Evolutionary conservation across 495 filamentous ascomycete species (phyloP).

Genomic region (Penicillium malachiteum): DNA sequence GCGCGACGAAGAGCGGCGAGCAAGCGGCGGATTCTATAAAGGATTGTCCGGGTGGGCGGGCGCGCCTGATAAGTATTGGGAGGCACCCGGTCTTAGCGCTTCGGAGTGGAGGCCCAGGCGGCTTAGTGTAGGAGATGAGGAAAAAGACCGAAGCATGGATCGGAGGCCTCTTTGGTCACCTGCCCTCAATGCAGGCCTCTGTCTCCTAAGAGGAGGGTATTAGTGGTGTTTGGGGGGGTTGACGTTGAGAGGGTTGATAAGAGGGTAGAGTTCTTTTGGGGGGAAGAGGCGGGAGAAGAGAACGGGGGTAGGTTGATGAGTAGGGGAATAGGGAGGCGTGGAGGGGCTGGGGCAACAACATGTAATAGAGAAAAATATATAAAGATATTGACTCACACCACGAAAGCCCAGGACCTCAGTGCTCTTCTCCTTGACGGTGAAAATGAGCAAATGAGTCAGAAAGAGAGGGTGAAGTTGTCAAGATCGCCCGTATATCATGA

Average conservation of each 20-base stretch:
- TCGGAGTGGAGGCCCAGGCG: conserved; percentile 40
- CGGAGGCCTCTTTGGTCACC: conserved; percentile 22
- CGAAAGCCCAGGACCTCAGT: conserved; percentile 8
- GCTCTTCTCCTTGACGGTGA: conserved; percentile 1
- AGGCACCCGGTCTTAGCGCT: conserved; percentile 44
- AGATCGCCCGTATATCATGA: conserved; percentile 33
- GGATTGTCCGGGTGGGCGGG: conserved; percentile 26
- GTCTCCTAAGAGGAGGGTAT: conserved; percentile 10
- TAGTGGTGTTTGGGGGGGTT: not conserved
- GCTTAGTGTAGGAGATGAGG: conserved; percentile 26
- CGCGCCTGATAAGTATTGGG: conserved; percentile 36
- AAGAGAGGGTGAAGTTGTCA: conserved; percentile 25
- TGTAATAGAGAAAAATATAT: conserved; percentile 3
- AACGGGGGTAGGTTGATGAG: conserved; percentile 13
- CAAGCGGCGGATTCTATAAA: conserved; percentile 9
- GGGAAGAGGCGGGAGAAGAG: conserved; percentile 18
- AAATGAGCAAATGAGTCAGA: conserved; percentile 5
- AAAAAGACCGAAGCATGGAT: conserved; percentile 35
- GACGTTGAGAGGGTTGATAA: conserved; percentile 18
- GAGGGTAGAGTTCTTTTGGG: conserved; percentile 15
- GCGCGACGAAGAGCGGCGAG: conserved; percentile 17
- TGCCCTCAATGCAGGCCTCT: conserved; percentile 28
- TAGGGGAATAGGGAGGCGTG: conserved; percentile 32
- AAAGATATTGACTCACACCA: conserved; percentile 12
- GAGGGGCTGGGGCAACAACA: conserved; percentile 31